Conservation (phyloP, 2,329 filamentous ascomycete genomes). For the Exophiala spinifera region DNA sequence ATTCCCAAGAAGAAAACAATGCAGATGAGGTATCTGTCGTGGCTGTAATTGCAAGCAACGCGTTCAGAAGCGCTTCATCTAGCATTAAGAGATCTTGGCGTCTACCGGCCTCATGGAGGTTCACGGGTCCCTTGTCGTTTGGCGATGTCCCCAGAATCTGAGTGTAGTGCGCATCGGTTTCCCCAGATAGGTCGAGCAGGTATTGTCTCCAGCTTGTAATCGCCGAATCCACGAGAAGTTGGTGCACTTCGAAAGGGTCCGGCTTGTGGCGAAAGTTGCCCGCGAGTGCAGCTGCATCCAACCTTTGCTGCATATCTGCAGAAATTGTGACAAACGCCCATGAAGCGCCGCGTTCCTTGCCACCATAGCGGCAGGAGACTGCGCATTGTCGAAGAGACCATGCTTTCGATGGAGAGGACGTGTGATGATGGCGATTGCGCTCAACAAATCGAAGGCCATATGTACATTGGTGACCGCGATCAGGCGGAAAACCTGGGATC, state of each 20-base stretch:
- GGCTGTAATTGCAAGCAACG: constrained; percentile 1
- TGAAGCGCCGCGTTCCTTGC: background rate
- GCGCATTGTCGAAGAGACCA: constrained; percentile 1
- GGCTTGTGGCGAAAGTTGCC: background rate
- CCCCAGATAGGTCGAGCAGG: background rate
- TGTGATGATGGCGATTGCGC: background rate
- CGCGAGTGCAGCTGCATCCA: background rate
- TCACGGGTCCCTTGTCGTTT: constrained; percentile 4
- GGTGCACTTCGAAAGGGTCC: background rate
- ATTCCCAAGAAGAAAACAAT: background rate
- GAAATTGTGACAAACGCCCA: background rate
- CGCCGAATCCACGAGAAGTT: background rate
- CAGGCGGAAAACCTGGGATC: background rate
- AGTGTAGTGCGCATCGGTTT: background rate
- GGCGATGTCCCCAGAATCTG: constrained; percentile 4
- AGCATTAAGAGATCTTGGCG: constrained; percentile 4
- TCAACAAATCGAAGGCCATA: background rate
- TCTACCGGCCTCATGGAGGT: background rate
- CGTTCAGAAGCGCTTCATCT: constrained; percentile 1
- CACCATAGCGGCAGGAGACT: background rate
- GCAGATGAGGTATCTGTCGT: background rate
- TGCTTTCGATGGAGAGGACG: background rate
- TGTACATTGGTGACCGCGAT: background rate
- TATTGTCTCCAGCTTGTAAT: constrained; percentile 2
- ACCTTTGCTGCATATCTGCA: background rate